Conservation (phyloP, 345 rosid genomes). For the Citrus inodora region DNA sequence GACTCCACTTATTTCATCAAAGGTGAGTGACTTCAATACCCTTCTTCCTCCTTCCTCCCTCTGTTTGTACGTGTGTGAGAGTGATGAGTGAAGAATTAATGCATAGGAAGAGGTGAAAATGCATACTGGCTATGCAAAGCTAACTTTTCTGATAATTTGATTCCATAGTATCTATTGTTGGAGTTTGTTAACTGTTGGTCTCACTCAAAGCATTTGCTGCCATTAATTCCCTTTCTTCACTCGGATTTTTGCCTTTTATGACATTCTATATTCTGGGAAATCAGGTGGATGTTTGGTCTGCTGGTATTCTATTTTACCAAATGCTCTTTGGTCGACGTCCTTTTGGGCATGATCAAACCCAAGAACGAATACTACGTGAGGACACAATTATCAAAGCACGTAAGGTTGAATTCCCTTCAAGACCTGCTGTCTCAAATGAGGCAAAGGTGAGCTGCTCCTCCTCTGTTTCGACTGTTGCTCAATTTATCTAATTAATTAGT, state of each 20-base stretch:
- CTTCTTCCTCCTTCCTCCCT: background rate
- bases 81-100: background rate
- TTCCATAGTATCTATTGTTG: background rate
- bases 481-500: background rate
- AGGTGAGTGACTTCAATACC: slow-evolving; percentile 46
- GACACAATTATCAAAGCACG: slow-evolving; percentile 97
- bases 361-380: slow-evolving; percentile 90
- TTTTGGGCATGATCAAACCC: slow-evolving; percentile 97
- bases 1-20: slow-evolving; percentile 92
- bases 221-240: background rate
- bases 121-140: background rate
- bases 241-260: background rate
- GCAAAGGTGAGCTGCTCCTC: slow-evolving; percentile 65
- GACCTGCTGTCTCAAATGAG: slow-evolving; percentile 87
- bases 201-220: background rate
- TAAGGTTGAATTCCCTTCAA: slow-evolving; percentile 90
- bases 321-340: slow-evolving; percentile 95
- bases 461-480: background rate
- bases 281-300: slow-evolving; percentile 99
- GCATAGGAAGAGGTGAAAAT: background rate
- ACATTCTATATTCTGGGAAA: slow-evolving; percentile 7
- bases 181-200: background rate
- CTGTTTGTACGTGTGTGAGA: background rate
- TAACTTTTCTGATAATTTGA: background rate
- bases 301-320: slow-evolving; percentile 90